Evolutionary conservation across 345 rosid species (phyloP).

Genomic region (Aurinia saxatilis): DNA sequence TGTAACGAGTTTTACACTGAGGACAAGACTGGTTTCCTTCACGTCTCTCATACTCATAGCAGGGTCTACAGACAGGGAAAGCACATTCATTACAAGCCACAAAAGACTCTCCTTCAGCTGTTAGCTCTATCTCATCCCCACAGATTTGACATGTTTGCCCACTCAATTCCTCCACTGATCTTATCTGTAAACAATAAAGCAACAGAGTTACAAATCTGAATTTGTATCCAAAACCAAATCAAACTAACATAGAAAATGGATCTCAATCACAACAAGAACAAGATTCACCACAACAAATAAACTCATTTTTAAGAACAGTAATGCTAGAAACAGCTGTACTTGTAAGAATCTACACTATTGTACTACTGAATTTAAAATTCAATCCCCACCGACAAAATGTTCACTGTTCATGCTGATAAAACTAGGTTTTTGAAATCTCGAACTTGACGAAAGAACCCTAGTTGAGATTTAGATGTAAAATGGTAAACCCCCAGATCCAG

Average conservation of each 20-base stretch:
- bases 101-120: slow-evolving; percentile 68
- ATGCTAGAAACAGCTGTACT: too few relatives aligned
- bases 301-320: too few relatives aligned
- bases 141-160: slow-evolving; percentile 91
- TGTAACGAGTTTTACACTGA: slow-evolving; percentile 87
- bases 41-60: slow-evolving; percentile 87
- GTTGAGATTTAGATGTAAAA: neutral
- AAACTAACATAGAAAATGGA: neutral
- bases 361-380: neutral
- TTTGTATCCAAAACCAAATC: too few relatives aligned
- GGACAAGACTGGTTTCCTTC: slow-evolving; percentile 95
- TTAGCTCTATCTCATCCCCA: slow-evolving; percentile 76
- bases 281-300: too few relatives aligned
- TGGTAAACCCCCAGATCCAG: slow-evolving; percentile 24
- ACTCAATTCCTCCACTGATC: slow-evolving; percentile 57
- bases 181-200: slow-evolving; percentile 39
- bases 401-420: slow-evolving; percentile 1
- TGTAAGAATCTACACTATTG: too few relatives aligned
- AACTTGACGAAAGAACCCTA: too few relatives aligned
- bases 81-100: slow-evolving; percentile 98
- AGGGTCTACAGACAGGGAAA: slow-evolving; percentile 87
- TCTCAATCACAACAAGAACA: neutral
- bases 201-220: neutral
- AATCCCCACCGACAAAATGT: slow-evolving; percentile 18
- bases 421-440: too few relatives aligned